These are phyloP conservation scores for Melastoma malabathricum DNA, from an alignment of 345 rosid genomes.

Conservation along the genomic window DNA sequence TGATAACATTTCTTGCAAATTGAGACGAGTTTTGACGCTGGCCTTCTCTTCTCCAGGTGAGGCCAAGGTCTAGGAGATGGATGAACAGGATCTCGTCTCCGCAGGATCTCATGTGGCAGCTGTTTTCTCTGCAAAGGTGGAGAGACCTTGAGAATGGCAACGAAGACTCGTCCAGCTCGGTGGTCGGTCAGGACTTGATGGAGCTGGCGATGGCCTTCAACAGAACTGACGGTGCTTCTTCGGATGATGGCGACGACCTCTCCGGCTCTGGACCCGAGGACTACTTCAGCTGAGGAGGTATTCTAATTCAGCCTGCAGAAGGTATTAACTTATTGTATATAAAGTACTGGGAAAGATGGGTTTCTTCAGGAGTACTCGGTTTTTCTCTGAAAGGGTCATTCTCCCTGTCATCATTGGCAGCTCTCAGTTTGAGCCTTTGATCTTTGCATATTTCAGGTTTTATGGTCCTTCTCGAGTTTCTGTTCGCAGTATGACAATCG, in stretches of 20 bases:
- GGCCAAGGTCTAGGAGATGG: slow-evolving; percentile 44
- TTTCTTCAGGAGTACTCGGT: no score
- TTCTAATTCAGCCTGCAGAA: background rate
- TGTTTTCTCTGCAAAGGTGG: slow-evolving; percentile 32
- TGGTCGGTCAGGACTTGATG: slow-evolving; percentile 28
- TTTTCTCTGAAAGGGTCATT: no score
- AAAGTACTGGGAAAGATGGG: no score
- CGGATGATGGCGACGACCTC: slow-evolving; percentile 16
- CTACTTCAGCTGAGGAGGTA: background rate
- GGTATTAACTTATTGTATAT: background rate
- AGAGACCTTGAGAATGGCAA: slow-evolving; percentile 18
- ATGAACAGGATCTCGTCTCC: slow-evolving; percentile 28
- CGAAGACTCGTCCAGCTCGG: slow-evolving; percentile 20
- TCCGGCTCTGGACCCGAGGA: background rate
- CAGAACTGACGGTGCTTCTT: slow-evolving; percentile 25
- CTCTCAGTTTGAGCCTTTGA: no score
- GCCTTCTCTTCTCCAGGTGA: slow-evolving; percentile 42
- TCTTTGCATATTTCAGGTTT: no score
- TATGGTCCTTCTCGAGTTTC: no score
- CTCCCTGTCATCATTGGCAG: no score
- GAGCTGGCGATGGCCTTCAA: slow-evolving; percentile 36
- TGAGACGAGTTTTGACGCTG: slow-evolving; percentile 15
- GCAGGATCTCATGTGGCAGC: slow-evolving; percentile 36
- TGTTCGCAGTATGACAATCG: no score
- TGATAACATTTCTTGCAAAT: slow-evolving; percentile 8